Evolutionary conservation across 257 asterid genomes (phyloP).

Genomic region (Eustoma russellianum): DNA sequence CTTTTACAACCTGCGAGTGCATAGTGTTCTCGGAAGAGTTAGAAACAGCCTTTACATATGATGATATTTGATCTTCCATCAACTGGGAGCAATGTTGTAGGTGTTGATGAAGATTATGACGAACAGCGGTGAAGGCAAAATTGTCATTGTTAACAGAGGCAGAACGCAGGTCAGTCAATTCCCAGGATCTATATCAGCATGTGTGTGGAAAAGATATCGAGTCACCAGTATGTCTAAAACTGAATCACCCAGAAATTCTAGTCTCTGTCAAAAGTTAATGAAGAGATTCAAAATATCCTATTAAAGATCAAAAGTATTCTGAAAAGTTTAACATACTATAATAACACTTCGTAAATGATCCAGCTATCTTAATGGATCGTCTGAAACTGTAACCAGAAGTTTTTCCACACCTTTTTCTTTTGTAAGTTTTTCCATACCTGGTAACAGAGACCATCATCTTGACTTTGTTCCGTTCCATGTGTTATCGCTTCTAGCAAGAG

Average conservation of each 20-base stretch:
- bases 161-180: slow-evolving; percentile 84
- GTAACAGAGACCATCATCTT: slow-evolving; percentile 41
- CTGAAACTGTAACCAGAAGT: too few species aligned
- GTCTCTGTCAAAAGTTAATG: slow-evolving; percentile 51
- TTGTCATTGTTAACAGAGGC: slow-evolving; percentile 83
- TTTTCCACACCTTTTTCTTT: slow-evolving; percentile 45
- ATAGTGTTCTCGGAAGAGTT: slow-evolving; percentile 22
- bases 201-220: slow-evolving; percentile 58
- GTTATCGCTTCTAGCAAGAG: slow-evolving; percentile 87
- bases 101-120: slow-evolving; percentile 53
- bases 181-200: slow-evolving; percentile 80
- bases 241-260: slow-evolving; percentile 95
- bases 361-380: too few species aligned
- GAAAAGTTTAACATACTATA: background rate
- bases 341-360: background rate
- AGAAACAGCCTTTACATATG: slow-evolving; percentile 42
- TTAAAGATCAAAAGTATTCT: too few species aligned
- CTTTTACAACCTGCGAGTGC: slow-evolving; percentile 47
- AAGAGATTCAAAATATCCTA: background rate
- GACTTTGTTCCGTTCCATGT: slow-evolving; percentile 42
- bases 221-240: slow-evolving; percentile 83
- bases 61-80: slow-evolving; percentile 46
- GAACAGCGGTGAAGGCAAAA: slow-evolving; percentile 80
- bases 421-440: slow-evolving; percentile 36
- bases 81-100: slow-evolving; percentile 50